Evolutionary conservation across 1,139 yeast genomes (phyloP).

Genomic region (Candida tetrigidarum): DNA sequence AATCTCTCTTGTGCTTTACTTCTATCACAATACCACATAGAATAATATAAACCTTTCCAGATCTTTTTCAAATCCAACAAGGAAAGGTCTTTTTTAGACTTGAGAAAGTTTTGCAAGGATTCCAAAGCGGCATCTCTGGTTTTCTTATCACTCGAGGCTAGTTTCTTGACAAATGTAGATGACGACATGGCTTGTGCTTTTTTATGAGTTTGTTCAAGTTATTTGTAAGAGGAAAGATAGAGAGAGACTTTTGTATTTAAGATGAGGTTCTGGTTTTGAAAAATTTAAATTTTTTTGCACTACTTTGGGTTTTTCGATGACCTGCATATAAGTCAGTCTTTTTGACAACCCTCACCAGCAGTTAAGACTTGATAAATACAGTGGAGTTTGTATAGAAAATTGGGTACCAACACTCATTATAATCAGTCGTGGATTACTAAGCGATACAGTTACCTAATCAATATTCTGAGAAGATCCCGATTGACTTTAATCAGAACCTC

Average conservation of each 20-base stretch:
- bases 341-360: background rate
- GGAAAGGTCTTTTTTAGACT: conserved; percentile 35
- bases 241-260: background rate
- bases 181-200: conserved; percentile 32
- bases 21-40: conserved; percentile 97
- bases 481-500: too few relatives aligned
- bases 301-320: background rate
- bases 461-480: too few relatives aligned
- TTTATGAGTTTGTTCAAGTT: background rate
- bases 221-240: background rate
- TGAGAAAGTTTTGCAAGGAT: conserved; percentile 63
- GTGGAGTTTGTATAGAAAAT: too few relatives aligned
- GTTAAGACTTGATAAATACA: too few relatives aligned
- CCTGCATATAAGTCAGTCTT: background rate
- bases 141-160: conserved; percentile 81
- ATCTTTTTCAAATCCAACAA: conserved; percentile 71
- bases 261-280: background rate
- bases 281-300: conserved; percentile 2
- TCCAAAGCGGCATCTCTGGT: conserved; percentile 79
- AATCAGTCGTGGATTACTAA: too few relatives aligned
- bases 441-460: too few relatives aligned
- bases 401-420: too few relatives aligned
- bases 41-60: conserved; percentile 92
- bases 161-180: conserved; percentile 67
- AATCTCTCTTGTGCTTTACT: conserved; percentile 89